These are phyloP conservation scores for Coccomyxa sp. DNA, from an alignment of 139 green algal species.

Conservation along the genomic window DNA sequence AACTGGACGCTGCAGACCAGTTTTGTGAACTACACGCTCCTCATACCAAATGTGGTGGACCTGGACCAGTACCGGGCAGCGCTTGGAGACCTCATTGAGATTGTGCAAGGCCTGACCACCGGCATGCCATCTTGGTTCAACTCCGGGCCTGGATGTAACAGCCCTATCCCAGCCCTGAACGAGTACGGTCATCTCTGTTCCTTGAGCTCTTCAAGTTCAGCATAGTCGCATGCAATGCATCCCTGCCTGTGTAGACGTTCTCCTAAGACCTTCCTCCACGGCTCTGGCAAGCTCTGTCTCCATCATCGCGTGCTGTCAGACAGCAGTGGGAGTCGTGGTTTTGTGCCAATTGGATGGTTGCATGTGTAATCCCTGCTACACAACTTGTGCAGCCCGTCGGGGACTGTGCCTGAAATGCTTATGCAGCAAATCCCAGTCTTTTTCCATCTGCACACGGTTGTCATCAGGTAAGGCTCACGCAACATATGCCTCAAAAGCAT, in stretches of 20 bases:
- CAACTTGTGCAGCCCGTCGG: no score
- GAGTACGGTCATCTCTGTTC: not conserved
- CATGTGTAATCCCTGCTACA: no score
- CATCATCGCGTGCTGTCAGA: not conserved
- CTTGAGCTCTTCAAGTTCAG: not conserved
- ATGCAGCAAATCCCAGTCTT: not conserved
- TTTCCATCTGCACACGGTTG: not conserved
- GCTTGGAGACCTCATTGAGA: not conserved
- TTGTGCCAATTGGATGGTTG: not conserved
- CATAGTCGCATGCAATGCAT: no score
- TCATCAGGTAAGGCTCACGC: not conserved
- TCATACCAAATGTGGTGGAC: conserved; percentile 15
- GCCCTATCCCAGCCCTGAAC: not conserved
- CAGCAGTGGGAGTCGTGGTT: not conserved
- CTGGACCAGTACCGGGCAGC: conserved; percentile 1
- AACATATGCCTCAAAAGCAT: not conserved
- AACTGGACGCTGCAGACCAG: conserved; percentile 7
- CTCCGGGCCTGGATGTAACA: not conserved
- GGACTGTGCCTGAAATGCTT: not conserved
- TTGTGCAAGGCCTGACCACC: not conserved
- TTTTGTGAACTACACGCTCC: conserved; percentile 4
- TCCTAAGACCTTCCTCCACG: not conserved
- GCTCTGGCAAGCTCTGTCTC: not conserved
- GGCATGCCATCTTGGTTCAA: not conserved
- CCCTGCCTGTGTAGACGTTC: not conserved